These are phyloP conservation scores for Wickerhamiella cacticola DNA, from an alignment of 805 yeast genomes.

Conservation along the genomic window DNA sequence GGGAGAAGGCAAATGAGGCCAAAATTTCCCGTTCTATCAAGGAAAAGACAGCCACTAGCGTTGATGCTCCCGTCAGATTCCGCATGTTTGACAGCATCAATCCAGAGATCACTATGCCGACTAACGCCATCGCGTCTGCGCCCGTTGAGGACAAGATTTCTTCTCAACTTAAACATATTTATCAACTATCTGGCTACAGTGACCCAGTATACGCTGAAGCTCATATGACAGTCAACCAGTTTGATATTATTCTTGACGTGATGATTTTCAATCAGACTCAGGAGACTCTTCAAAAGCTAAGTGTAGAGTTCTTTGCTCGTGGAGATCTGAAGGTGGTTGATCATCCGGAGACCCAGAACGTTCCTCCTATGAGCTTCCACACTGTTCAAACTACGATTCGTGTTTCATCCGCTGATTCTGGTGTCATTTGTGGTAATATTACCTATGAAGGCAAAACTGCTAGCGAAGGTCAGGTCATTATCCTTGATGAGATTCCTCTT, in stretches of 20 bases:
- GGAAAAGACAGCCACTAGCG: slow-evolving; percentile 39
- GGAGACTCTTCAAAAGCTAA: slow-evolving; percentile 73
- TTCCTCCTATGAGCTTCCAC: slow-evolving; percentile 97
- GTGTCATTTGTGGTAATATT: slow-evolving; percentile 94
- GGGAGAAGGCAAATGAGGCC: slow-evolving; percentile 28
- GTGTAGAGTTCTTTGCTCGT: slow-evolving; percentile 89
- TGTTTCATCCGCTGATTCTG: slow-evolving; percentile 95
- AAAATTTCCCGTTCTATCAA: slow-evolving; percentile 32
- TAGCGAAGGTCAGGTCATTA: slow-evolving; percentile 76
- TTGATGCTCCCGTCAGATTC: slow-evolving; percentile 22
- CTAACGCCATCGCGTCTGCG: neutral
- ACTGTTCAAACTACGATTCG: slow-evolving; percentile 78
- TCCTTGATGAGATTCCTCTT: slow-evolving; percentile 85
- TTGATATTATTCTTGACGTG: slow-evolving; percentile 89
- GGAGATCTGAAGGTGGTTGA: slow-evolving; percentile 95
- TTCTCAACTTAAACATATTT: slow-evolving; percentile 75
- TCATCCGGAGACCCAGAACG: slow-evolving; percentile 74
- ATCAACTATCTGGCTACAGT: slow-evolving; percentile 93
- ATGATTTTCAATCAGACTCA: slow-evolving; percentile 89
- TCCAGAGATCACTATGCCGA: slow-evolving; percentile 5
- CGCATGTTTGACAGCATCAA: slow-evolving; percentile 18
- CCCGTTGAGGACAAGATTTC: slow-evolving; percentile 27
- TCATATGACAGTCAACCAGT: slow-evolving; percentile 88
- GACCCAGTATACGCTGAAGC: slow-evolving; percentile 99
- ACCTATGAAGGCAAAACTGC: slow-evolving; percentile 94